These are phyloP conservation scores for Gossypium anomalum DNA, from an alignment of 345 rosid species.

Conservation along the genomic window DNA sequence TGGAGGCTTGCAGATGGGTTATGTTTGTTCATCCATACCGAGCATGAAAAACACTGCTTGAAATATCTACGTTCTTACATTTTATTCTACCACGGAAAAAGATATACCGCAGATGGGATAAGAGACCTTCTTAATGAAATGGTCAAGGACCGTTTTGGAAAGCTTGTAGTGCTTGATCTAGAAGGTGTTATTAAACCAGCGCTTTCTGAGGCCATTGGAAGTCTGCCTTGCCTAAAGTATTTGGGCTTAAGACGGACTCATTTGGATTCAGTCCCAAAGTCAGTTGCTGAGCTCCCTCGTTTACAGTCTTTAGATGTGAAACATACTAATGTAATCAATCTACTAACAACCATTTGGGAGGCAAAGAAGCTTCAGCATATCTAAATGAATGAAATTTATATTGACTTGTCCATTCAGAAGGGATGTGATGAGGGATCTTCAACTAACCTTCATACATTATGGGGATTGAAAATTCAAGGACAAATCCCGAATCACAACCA, in stretches of 20 bases:
- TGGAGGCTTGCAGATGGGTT: neutral
- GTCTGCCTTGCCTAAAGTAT: neutral
- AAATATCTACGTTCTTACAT: neutral
- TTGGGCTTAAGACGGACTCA: neutral
- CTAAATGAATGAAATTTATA: neutral
- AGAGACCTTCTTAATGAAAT: neutral
- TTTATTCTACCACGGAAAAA: neutral
- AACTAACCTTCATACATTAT: conserved; percentile 21
- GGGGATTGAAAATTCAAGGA: conserved; percentile 27
- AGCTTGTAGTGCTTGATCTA: neutral
- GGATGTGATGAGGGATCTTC: neutral
- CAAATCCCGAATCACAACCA: neutral
- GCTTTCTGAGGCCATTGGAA: neutral
- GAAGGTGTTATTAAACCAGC: neutral
- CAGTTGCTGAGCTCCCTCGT: neutral
- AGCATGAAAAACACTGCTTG: neutral
- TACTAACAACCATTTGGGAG: neutral
- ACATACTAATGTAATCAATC: neutral
- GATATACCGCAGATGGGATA: neutral
- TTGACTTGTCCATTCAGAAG: neutral
- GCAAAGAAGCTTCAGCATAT: neutral
- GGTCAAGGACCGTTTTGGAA: neutral
- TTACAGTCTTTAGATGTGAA: neutral
- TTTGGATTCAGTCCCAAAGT: neutral
- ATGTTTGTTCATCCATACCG: neutral